Evolutionary conservation across 2,329 filamentous ascomycete species (phyloP), one percentile per base, ranked within the genome.

Genomic region (Ceratocystis papillata): DNA sequence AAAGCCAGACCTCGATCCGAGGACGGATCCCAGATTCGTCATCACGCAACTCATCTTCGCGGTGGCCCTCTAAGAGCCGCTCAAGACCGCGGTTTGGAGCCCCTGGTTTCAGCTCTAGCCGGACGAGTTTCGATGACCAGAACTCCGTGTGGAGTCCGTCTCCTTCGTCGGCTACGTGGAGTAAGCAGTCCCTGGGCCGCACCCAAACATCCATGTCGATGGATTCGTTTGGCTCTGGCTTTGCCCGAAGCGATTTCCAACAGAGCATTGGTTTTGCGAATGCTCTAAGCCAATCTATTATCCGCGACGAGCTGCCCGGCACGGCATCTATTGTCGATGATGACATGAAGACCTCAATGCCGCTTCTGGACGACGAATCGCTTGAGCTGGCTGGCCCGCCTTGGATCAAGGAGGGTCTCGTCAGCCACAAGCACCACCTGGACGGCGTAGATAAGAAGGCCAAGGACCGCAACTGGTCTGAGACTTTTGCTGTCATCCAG

Each of bases 261-360:
- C 92, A 96, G 76, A 95, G 91, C 0, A 96, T 99, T 73, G 94
- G 94, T 0, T 99, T 99, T 73, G 94, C 94, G 65, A 97, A 96
- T 74, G 94, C 94, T 3, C 81, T 99, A 10, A 96, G 91, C 71
- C 93, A 97, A 74, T 93, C 93, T 45, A 99, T 97, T 70, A 96
- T 96, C 70, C 88, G 94, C 3, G 90, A 95, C 72, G 81, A 82
- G 59, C 81, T 83, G 17, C 81, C 81, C 10, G 80, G 79, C 53
- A 77, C 79, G 1, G 76, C 79, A 69, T 84, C 76, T 72, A 79
- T 78, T 70, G 78, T 81, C 69, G 86, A 87, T 70, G 85, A 87
- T 37, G 83, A 84, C 57, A 76, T 84, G 44, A 80, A 80, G 61
- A 79, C 78, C 1, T 78, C 78, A 1, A 79, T 83, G 4, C 84